These are phyloP conservation scores for Solidago caesia DNA, from an alignment of 129 eudicot species.

Conservation along the genomic window DNA sequence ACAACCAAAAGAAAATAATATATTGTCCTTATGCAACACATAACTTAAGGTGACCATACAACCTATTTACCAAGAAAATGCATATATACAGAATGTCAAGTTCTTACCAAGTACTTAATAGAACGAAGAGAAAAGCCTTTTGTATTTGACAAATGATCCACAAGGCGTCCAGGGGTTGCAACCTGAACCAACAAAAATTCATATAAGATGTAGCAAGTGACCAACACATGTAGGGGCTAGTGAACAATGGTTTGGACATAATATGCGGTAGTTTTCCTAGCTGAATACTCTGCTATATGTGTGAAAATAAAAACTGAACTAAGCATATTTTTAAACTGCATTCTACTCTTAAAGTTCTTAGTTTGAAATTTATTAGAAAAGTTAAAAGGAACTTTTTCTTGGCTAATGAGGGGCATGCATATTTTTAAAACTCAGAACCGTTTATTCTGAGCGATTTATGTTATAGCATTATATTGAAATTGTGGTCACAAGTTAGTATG, in stretches of 20 bases:
- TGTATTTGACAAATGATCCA: slow-evolving; percentile 89
- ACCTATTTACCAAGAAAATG: not conserved
- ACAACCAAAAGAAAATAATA: too few species aligned
- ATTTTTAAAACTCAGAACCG: too few species aligned
- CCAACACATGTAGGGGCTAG: not conserved
- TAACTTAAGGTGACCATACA: not conserved
- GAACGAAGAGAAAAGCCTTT: slow-evolving; percentile 90
- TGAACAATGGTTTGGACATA: not conserved
- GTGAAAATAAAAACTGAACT: not conserved
- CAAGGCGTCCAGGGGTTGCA: slow-evolving; percentile 98
- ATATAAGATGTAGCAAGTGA: not conserved
- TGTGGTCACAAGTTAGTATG: too few species aligned
- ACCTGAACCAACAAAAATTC: slow-evolving; percentile 44
- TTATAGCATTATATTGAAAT: too few species aligned
- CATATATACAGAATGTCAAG: not conserved
- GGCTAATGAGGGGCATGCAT: too few species aligned
- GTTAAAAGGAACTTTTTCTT: too few species aligned
- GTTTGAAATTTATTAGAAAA: too few species aligned
- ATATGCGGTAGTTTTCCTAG: too few species aligned
- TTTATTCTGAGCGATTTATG: too few species aligned
- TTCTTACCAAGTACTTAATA: slow-evolving; percentile 74
- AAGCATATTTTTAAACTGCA: not conserved
- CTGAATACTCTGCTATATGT: too few species aligned
- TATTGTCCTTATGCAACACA: not conserved
- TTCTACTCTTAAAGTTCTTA: too few species aligned